Evolutionary conservation across 257 asterid species (phyloP), one percentile per base, ranked within the genome.

Genomic region (Solanum lignicaule): DNA sequence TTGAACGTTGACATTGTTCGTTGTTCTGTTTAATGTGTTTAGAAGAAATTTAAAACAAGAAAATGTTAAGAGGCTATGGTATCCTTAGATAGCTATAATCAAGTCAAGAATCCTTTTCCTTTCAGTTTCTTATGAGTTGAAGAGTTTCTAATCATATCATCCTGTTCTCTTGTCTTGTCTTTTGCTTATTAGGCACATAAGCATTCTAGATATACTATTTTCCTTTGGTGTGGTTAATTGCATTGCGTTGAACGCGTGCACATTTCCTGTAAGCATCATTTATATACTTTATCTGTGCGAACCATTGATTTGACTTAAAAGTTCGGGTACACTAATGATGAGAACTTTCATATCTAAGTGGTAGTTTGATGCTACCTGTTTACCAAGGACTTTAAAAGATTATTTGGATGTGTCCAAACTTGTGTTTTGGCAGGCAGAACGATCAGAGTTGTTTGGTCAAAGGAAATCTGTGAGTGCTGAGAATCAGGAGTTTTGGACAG

Each of bases 401-500:
- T 79, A 79, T 79, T 16, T 43, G 65, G 16, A 79, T 79, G 6
- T 27, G 66, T 43, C 85, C 39, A 79, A 15, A 79, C 85, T 14
- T 18, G 13, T 79, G 38, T 15, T 27, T 79, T 86, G 89, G 90
- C 93, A 96, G 99, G 93, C 90, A 2, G 98, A 92, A 35, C 92
- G 98, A 66, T 87, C 94, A 21, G 88, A 94, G 74, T 88, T 94
- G 87, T 90, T 92, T 84, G 78, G 90, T 85, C 92, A 94, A 82
- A 84, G 95, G 55, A 92, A 90, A 90, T 73, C 96, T 86, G 84
- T 93, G 88, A 90, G 92, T 88, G 92, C 90, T 18, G 98, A 95
- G 93, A 94, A 91, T 88, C 89, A 90, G 91, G 96, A 95, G 91
- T 93, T 92, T 88, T 90, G 92, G 92, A 43, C 92, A 3, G 89